phyloP scores from a whole-genome alignment of 352 stramenopile genomes.

The Phytophthora constricta region DNA sequence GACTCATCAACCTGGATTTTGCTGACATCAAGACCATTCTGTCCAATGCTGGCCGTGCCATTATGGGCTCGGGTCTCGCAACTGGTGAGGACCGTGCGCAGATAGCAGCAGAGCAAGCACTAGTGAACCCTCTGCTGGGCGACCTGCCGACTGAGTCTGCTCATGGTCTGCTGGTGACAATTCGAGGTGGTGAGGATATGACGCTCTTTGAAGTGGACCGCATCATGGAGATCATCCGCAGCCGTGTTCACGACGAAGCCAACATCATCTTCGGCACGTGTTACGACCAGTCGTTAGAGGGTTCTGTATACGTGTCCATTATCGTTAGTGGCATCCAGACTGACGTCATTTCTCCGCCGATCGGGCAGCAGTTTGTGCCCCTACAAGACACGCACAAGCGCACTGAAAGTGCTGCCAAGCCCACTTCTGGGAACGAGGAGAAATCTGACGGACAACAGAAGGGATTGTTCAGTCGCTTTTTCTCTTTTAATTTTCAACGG shows the following conservation, averaged over 20 bases:
- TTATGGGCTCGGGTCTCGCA: conserved; percentile 95
- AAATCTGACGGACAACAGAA: conserved; percentile 38
- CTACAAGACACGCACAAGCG: conserved; percentile 45
- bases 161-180: conserved; percentile 95
- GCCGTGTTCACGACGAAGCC: conserved; percentile 76
- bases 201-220: conserved; percentile 93
- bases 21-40: conserved; percentile 97
- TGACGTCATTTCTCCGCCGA: conserved; percentile 80
- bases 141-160: conserved; percentile 94
- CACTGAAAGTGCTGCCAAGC: conserved; percentile 20
- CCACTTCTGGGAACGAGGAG: conserved; percentile 20
- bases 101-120: conserved; percentile 93
- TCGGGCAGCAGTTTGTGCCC: conserved; percentile 56
- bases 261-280: conserved; percentile 93
- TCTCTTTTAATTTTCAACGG: conserved; percentile 41
- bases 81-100: conserved; percentile 80
- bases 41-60: conserved; percentile 92
- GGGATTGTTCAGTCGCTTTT: conserved; percentile 79
- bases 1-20: conserved; percentile 98
- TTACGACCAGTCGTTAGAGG: conserved; percentile 84
- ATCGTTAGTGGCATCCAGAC: conserved; percentile 91
- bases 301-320: conserved; percentile 88
- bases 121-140: conserved; percentile 94
- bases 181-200: conserved; percentile 93
- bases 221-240: conserved; percentile 90